phyloP scores from a whole-genome alignment of 345 rosid genomes.

The Boechera retrofracta region DNA sequence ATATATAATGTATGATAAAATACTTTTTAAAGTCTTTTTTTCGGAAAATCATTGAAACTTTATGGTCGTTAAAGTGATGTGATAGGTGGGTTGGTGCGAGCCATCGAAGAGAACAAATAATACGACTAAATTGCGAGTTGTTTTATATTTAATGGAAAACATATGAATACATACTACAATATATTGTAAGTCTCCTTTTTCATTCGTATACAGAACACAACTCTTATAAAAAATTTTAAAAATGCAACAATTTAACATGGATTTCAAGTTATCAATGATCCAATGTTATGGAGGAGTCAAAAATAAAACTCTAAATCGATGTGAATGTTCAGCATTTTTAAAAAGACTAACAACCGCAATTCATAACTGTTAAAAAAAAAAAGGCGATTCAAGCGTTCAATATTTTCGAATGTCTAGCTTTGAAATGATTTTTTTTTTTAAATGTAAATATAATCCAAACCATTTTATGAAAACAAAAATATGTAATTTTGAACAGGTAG shows the following conservation, averaged over 20 bases:
- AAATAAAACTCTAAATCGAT: background rate
- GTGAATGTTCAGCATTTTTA: background rate
- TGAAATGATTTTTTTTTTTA: background rate
- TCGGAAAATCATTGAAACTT: conserved; percentile 26
- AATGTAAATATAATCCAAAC: background rate
- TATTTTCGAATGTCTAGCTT: background rate
- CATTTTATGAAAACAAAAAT: background rate
- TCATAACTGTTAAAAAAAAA: background rate
- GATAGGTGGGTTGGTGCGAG: conserved; percentile 40
- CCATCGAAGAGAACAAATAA: conserved; percentile 14
- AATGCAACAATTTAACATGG: background rate
- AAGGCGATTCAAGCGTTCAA: background rate
- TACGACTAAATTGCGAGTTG: background rate
- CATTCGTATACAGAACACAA: background rate
- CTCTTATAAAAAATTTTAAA: background rate
- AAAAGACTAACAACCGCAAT: background rate
- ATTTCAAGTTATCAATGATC: background rate
- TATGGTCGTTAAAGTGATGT: conserved; percentile 36
- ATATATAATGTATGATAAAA: background rate
- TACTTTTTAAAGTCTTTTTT: conserved; percentile 1
- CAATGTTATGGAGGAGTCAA: background rate
- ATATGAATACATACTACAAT: background rate
- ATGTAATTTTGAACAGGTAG: background rate
- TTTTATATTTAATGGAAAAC: background rate
- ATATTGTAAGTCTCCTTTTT: conserved; percentile 3